These are phyloP conservation scores for Venturia aucupariae DNA, from an alignment of 2,329 filamentous ascomycete genomes.

Conservation along the genomic window DNA sequence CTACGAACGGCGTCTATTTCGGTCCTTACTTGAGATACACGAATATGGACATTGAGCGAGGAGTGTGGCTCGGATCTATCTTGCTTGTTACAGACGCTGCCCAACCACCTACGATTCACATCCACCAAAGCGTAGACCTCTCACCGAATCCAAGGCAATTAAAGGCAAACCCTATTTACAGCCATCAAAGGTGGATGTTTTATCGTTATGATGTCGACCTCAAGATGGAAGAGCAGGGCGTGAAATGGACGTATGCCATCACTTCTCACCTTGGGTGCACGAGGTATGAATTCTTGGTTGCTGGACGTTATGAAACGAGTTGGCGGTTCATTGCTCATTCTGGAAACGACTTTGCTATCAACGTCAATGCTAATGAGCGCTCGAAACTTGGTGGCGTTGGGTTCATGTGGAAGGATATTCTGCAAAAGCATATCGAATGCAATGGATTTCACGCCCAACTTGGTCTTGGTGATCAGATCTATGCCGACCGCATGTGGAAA, in stretches of 20 bases:
- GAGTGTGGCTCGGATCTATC: constrained; percentile 87
- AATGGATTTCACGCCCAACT: constrained; percentile 93
- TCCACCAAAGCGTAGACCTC: constrained; percentile 81
- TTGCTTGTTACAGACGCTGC: constrained; percentile 83
- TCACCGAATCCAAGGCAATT: constrained; percentile 89
- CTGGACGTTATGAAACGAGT: constrained; percentile 77
- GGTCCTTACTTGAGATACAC: constrained; percentile 91
- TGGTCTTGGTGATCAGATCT: constrained; percentile 88
- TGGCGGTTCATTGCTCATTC: constrained; percentile 97
- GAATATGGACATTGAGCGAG: constrained; percentile 92
- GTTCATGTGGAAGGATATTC: constrained; percentile 98
- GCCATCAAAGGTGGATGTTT: constrained; percentile 90
- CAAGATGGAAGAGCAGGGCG: constrained; percentile 73
- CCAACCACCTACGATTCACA: constrained; percentile 90
- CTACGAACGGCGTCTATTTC: constrained; percentile 96
- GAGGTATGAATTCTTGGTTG: constrained; percentile 94
- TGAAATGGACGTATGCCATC: constrained; percentile 96
- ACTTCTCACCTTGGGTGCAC: constrained; percentile 95
- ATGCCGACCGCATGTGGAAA: constrained; percentile 91
- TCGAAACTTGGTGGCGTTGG: constrained; percentile 79
- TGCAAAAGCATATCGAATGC: constrained; percentile 94
- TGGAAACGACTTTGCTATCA: constrained; percentile 88
- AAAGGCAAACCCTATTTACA: constrained; percentile 70
- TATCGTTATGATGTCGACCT: constrained; percentile 90
- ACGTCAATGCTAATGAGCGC: constrained; percentile 78